A percentile compares a stretch with the other conserved stretches of the same genome.
Conservation (phyloP, 2,329 filamentous ascomycete genomes). For the Escovopsis weberi region DNA sequence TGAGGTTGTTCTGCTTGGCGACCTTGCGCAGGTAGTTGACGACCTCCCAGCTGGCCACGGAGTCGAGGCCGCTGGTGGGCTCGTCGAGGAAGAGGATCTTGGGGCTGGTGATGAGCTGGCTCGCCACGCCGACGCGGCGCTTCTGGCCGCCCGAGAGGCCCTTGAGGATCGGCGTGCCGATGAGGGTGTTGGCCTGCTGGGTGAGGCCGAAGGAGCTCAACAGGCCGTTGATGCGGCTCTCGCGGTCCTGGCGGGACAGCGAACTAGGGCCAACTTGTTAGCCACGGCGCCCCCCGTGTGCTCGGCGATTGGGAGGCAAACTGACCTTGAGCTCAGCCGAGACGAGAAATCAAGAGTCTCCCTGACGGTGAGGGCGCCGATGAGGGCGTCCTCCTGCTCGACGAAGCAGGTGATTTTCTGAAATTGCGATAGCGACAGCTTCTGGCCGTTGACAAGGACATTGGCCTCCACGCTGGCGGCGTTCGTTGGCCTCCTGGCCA, state of each 20-base stretch:
- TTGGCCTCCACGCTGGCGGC: slow-evolving; percentile 24
- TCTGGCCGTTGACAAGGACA: slow-evolving; percentile 45
- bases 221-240: slow-evolving; percentile 48
- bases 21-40: slow-evolving; percentile 56
- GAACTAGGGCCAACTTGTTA: slow-evolving; percentile 11
- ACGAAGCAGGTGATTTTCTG: slow-evolving; percentile 60
- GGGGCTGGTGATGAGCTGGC: slow-evolving; percentile 66
- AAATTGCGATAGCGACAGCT: slow-evolving; percentile 39
- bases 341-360: slow-evolving; percentile 72
- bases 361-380: slow-evolving; percentile 64
- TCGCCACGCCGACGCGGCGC: slow-evolving; percentile 63
- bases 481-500: slow-evolving; percentile 42
- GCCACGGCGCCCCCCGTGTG: neutral
- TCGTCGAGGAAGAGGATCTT: slow-evolving; percentile 74
- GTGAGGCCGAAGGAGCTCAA: slow-evolving; percentile 60
- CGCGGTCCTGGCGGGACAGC: slow-evolving; percentile 37
- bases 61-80: slow-evolving; percentile 73
- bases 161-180: slow-evolving; percentile 71
- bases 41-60: slow-evolving; percentile 61
- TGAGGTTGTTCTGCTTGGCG: slow-evolving; percentile 52
- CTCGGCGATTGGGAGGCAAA: neutral
- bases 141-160: slow-evolving; percentile 80
- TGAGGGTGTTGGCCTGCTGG: slow-evolving; percentile 52
- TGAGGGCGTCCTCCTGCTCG: slow-evolving; percentile 76
- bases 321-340: slow-evolving; percentile 41